These are phyloP conservation scores for Oxyria digyna DNA, from an alignment of 148 eudicot species.

Conservation along the genomic window DNA sequence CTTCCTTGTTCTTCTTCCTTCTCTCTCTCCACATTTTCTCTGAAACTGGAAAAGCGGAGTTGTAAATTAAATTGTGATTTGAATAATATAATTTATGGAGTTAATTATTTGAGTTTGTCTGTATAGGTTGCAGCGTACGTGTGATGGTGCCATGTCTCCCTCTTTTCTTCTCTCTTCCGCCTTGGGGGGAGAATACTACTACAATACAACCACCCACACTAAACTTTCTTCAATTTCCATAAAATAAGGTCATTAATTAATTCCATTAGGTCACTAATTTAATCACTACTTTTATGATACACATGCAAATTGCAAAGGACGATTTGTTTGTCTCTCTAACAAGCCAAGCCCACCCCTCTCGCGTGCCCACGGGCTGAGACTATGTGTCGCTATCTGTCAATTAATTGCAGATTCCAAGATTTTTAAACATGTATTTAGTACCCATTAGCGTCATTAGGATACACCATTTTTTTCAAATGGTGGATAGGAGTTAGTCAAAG, in stretches of 20 bases:
- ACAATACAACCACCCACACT: no score
- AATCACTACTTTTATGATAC: neutral
- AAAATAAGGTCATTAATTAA: neutral
- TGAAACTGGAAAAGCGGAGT: neutral
- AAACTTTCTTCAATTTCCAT: neutral
- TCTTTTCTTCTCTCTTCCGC: neutral
- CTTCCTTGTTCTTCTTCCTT: neutral
- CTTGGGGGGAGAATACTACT: no score
- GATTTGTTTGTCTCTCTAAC: conserved; percentile 3
- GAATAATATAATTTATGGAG: neutral
- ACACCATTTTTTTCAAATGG: neutral
- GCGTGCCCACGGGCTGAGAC: conserved; percentile 1
- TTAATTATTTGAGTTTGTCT: neutral
- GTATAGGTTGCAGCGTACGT: conserved; percentile 8
- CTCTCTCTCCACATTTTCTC: neutral
- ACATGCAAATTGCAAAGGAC: neutral
- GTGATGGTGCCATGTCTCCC: conserved; percentile 7
- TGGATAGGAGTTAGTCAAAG: neutral
- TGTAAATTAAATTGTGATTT: neutral
- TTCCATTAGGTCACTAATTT: neutral
- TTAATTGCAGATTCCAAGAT: neutral
- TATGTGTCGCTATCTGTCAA: neutral
- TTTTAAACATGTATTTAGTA: neutral
- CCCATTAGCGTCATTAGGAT: neutral
- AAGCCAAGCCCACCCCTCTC: neutral